A percentile compares a stretch with the other conserved stretches of the same genome.
Conservation (phyloP, 2,329 filamentous ascomycete genomes). For the Neocucurbitaria cava region DNA sequence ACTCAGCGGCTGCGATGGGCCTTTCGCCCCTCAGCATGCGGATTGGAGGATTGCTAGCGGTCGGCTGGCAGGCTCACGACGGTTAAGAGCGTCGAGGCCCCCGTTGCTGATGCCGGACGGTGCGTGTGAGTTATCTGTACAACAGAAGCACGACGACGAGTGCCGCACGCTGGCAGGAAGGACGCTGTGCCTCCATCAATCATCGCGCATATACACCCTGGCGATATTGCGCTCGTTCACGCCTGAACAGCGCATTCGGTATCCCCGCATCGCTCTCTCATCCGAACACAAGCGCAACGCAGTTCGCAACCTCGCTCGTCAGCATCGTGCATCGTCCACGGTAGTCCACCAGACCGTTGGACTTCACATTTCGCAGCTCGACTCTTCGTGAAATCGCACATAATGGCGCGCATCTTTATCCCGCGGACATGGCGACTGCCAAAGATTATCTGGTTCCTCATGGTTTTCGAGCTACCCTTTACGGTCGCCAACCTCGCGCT, state of each 20-base stretch:
- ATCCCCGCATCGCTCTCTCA: constrained; percentile 8
- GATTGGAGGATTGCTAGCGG: constrained; percentile 16
- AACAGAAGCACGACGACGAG: constrained; percentile 16
- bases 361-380: constrained; percentile 2
- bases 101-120: constrained; percentile 15
- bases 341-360: neutral
- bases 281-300: constrained; percentile 11
- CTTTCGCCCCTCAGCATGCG: constrained; percentile 29
- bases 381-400: constrained; percentile 1
- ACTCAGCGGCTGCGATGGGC: constrained; percentile 40
- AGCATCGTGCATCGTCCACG: constrained; percentile 1
- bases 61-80: constrained; percentile 24
- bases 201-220: neutral
- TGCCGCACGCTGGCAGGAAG: constrained; percentile 9
- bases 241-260: constrained; percentile 8
- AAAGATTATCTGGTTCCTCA: constrained; percentile 61
- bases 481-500: constrained; percentile 72
- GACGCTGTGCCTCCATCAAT: constrained; percentile 4
- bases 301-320: constrained; percentile 2
- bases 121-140: constrained; percentile 5
- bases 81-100: constrained; percentile 34
- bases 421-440: constrained; percentile 63
- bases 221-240: constrained; percentile 9
- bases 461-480: constrained; percentile 70
- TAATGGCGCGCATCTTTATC: constrained; percentile 55